These are phyloP conservation scores for Claviceps sp. DNA, from an alignment of 2,329 filamentous ascomycete genomes.

Conservation along the genomic window DNA sequence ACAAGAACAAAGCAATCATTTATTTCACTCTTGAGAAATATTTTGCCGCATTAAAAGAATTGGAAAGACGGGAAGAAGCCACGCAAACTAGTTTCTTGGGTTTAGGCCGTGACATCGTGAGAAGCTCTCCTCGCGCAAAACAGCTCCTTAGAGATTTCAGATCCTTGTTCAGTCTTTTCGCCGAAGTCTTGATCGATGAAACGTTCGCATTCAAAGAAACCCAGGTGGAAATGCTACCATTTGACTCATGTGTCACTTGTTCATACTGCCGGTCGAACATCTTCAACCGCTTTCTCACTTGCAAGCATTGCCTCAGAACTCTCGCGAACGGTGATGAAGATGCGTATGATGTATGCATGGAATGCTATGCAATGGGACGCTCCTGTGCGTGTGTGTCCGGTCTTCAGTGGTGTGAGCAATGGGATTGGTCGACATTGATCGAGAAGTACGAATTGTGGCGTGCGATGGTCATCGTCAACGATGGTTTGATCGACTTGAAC, in stretches of 20 bases:
- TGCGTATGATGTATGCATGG: conserved; percentile 94
- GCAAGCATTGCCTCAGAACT: conserved; percentile 63
- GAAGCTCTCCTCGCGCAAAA: conserved; percentile 35
- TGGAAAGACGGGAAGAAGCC: conserved; percentile 35
- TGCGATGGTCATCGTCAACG: conserved; percentile 59
- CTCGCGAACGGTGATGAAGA: conserved; percentile 59
- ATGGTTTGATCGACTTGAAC: conserved; percentile 51
- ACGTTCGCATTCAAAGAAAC: conserved; percentile 65
- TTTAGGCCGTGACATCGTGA: conserved; percentile 31
- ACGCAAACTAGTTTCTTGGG: conserved; percentile 33
- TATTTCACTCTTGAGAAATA: conserved; percentile 82
- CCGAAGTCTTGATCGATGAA: conserved; percentile 69
- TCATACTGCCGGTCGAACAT: conserved; percentile 94
- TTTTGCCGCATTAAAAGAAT: conserved; percentile 40
- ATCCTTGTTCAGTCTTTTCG: conserved; percentile 64
- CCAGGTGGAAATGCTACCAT: conserved; percentile 62
- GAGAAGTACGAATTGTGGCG: conserved; percentile 76
- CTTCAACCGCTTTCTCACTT: conserved; percentile 92
- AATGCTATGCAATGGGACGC: conserved; percentile 94
- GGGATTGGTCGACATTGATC: conserved; percentile 66
- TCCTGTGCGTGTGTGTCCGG: conserved; percentile 82
- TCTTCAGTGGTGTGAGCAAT: conserved; percentile 86
- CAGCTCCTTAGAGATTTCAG: conserved; percentile 77
- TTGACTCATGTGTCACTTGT: conserved; percentile 85
- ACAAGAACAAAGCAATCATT: conserved; percentile 95